Evolutionary conservation across 2,329 filamentous ascomycete genomes (phyloP), one percentile per base, ranked within the genome.

Genomic region (Xylariaceae sp.): DNA sequence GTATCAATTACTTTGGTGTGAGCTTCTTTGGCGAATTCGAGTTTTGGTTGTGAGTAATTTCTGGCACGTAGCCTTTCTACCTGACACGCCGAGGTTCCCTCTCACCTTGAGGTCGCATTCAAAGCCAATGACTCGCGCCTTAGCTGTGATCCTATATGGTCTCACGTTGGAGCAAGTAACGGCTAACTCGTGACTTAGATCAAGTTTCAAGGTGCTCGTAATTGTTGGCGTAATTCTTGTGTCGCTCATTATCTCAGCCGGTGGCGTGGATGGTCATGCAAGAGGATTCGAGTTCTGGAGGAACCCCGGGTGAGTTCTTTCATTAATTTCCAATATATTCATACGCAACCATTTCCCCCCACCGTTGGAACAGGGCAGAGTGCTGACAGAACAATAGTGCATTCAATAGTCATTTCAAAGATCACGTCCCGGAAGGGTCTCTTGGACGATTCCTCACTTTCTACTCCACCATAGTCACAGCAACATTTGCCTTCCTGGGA

Each of bases 401-500:
- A 5, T 83, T 84, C 68, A 58, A 58, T 16, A 48, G 68, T 36
- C 78, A 80, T 2, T 83, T 84, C 67, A 75, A 71, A 34, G 65
- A 71, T 1, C 79, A 77, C 54, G 72, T 77, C 43, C 64, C 66
- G 2, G 67, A 68, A 0, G 78, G 76, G 1, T 56, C 68, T 47
- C 63, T 73, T 32, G 82, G 81, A 15, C 72, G 75, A 49, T 86
- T 86, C 71, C 70, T 83, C 41, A 81, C 76, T 12, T 81, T 87
- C 71, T 89, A 86, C 85, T 81, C 79, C 8, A 85, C 83, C 43
- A 81, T 91, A 73, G 83, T 89, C 62, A 88, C 84, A 21, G 87
- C 88, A 1, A 87, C 87, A 3, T 92, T 92, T 61, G 88, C 88
- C 53, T 92, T 88, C 67, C 78, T 91, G 4, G 87, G 87, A 55